Evolutionary conservation across 352 stramenopile genomes (phyloP).

Genomic region (Phytophthora foliorum): DNA sequence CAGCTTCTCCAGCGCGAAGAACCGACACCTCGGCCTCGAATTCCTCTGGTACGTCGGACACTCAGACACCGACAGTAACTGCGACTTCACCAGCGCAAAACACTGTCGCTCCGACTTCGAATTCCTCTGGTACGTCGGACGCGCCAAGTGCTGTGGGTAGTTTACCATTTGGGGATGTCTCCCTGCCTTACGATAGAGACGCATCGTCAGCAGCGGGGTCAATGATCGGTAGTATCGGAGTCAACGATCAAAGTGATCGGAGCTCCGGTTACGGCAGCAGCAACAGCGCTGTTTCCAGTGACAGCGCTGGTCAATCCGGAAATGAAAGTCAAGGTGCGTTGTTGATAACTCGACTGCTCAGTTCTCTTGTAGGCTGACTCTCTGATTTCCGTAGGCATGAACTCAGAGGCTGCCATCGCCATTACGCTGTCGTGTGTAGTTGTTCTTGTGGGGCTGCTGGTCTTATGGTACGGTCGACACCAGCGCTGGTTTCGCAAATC

Average conservation of each 20-base stretch:
- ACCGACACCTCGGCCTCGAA: background rate
- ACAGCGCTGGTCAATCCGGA: background rate
- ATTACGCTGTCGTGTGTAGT: conserved; percentile 1
- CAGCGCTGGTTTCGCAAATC: conserved; percentile 9
- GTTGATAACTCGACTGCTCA: no score
- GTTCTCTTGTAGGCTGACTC: no score
- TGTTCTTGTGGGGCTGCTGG: conserved; percentile 2
- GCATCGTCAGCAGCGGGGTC: background rate
- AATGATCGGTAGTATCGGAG: background rate
- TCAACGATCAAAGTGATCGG: background rate
- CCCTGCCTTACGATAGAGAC: background rate
- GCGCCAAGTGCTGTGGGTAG: background rate
- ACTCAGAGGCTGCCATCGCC: background rate
- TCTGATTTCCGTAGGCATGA: background rate
- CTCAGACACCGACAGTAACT: background rate
- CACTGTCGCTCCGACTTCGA: no score
- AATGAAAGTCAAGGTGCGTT: conserved; percentile 3
- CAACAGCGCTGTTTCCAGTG: background rate
- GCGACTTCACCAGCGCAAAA: no score
- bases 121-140: background rate
- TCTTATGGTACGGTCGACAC: conserved; percentile 10
- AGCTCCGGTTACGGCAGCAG: background rate
- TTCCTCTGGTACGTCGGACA: background rate
- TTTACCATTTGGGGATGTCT: background rate
- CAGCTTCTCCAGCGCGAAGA: background rate